These are phyloP conservation scores for Fomitopsis pulvina DNA, from an alignment of 768 basidiomycete genomes.

Conservation along the genomic window DNA sequence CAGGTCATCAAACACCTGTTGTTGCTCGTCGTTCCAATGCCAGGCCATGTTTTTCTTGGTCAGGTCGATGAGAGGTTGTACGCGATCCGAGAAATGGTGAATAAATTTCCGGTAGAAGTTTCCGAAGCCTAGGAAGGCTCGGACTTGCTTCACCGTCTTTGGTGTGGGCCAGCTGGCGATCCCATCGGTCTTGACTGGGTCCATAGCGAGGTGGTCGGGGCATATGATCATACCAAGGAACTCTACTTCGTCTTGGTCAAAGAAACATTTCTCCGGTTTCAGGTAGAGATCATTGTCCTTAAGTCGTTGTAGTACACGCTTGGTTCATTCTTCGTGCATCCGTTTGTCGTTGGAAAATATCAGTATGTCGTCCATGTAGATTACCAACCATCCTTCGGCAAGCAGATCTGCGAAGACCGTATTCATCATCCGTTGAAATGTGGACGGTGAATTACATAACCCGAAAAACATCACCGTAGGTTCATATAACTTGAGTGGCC, in stretches of 20 bases:
- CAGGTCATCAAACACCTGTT: slow-evolving; percentile 24
- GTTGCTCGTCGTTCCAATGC: not conserved
- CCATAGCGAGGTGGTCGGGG: slow-evolving; percentile 29
- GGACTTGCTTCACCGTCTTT: slow-evolving; percentile 19
- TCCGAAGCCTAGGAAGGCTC: slow-evolving; percentile 25
- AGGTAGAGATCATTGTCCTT: slow-evolving; percentile 24
- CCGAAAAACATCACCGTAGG: slow-evolving; percentile 29
- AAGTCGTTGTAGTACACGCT: slow-evolving; percentile 19
- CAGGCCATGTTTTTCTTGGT: slow-evolving; percentile 18
- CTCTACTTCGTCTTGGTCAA: slow-evolving; percentile 29
- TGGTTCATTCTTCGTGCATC: slow-evolving; percentile 15
- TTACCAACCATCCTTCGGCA: slow-evolving; percentile 16
- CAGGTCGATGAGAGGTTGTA: slow-evolving; percentile 9
- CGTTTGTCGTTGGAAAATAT: slow-evolving; percentile 14
- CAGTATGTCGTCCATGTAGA: slow-evolving; percentile 15
- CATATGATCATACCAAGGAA: slow-evolving; percentile 36
- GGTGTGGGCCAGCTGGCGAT: slow-evolving; percentile 26
- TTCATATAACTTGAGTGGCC: slow-evolving; percentile 32
- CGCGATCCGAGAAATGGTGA: slow-evolving; percentile 24
- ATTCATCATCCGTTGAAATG: slow-evolving; percentile 14
- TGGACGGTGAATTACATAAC: slow-evolving; percentile 15
- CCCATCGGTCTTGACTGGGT: slow-evolving; percentile 32
- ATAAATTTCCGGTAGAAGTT: slow-evolving; percentile 29
- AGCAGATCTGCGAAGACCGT: slow-evolving; percentile 10
- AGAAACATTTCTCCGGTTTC: slow-evolving; percentile 29